Evolutionary conservation across 1,284 basidiomycete species (phyloP), one percentile per base, ranked within the genome.

Genomic region (Trichosporon sp.): DNA sequence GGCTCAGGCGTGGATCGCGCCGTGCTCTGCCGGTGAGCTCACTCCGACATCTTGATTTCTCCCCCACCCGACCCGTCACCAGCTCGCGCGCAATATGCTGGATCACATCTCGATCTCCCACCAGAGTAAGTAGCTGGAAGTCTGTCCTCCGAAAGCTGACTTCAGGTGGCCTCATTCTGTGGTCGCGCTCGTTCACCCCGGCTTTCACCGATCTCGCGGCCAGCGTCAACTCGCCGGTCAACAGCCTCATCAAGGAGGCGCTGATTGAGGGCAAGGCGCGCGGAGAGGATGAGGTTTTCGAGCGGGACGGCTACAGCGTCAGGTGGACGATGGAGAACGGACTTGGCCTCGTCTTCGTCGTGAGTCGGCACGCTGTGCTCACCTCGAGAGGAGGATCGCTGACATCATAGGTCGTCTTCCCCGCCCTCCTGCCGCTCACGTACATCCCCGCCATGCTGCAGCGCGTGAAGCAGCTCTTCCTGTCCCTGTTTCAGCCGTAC

Each of bases 271-370:
- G 68, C 32, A 81, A 80, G 62, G 74, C 75, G 0, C 69, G 72
- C 8, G 68, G 70, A 6, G 81, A 83, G 1, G 91, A 92, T 69
- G 88, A 91, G 70, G 91, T 88, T 70, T 93, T 92, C 78, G 93
- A 95, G 84, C 93, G 90, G 79, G 93, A 95, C 76, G 92, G 93
- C 0, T 95, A 93, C 77, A 91, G 92, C 51, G 89, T 97, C 66
- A 90, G 90, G 81, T 98, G 95, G 94, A 90, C 92, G 0, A 90
- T 95, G 76, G 90, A 92, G 38, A 98, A 98, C 79, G 92, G 94
- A 68, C 86, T 97, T 47, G 94, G 95, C 73, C 88, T 98, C 75
- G 95, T 98, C 65, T 97, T 98, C 78, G 95, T 96, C 76, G 93
- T 94, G 75, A 74, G 91, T 86, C 32, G 3, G 5, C 18, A 27